Evolutionary conservation across 805 yeast genomes (phyloP).

Genomic region (Candida taoyuanica): DNA sequence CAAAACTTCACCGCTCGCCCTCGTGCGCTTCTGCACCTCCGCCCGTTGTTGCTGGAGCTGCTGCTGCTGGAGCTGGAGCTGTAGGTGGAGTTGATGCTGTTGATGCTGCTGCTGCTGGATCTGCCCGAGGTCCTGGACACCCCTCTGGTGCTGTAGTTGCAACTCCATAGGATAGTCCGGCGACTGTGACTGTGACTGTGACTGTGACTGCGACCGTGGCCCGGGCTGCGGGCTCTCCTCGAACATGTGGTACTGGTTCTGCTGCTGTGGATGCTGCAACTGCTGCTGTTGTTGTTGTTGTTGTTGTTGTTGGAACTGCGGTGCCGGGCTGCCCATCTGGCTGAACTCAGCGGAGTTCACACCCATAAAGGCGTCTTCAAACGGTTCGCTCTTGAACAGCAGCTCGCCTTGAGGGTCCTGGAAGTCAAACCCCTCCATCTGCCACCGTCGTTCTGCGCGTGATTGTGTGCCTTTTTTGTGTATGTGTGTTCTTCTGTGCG

Average conservation of each 20-base stretch:
- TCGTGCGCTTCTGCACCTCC: slow-evolving; percentile 44
- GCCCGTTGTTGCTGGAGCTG: slow-evolving; percentile 12
- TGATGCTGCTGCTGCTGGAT: slow-evolving; percentile 1
- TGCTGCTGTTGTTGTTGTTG: slow-evolving; percentile 7
- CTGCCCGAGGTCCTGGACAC: too few relatives aligned
- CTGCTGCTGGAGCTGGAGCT: slow-evolving; percentile 1
- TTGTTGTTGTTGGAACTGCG: too few relatives aligned
- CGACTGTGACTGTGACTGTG: slow-evolving; percentile 8
- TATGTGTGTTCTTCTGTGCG: too few relatives aligned
- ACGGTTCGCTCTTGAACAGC: slow-evolving; percentile 15
- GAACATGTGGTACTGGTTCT: slow-evolving; percentile 3
- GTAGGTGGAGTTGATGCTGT: slow-evolving; percentile 3
- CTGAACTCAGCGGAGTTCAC: slow-evolving; percentile 4
- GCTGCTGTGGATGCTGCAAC: slow-evolving; percentile 6
- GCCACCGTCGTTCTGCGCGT: too few relatives aligned
- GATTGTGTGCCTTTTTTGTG: too few relatives aligned
- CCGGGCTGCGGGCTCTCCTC: too few relatives aligned
- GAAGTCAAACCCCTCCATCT: slow-evolving; percentile 16
- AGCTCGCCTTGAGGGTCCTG: slow-evolving; percentile 12
- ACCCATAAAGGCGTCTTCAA: slow-evolving; percentile 14
- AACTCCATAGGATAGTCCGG: slow-evolving; percentile 4
- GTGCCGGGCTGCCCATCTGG: slow-evolving; percentile 2
- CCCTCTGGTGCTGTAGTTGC: not conserved
- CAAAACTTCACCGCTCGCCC: slow-evolving; percentile 79
- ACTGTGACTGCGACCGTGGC: too few relatives aligned